These are phyloP conservation scores for Dothistroma septosporum DNA, from an alignment of 2,329 filamentous ascomycete species.

Conservation along the genomic window DNA sequence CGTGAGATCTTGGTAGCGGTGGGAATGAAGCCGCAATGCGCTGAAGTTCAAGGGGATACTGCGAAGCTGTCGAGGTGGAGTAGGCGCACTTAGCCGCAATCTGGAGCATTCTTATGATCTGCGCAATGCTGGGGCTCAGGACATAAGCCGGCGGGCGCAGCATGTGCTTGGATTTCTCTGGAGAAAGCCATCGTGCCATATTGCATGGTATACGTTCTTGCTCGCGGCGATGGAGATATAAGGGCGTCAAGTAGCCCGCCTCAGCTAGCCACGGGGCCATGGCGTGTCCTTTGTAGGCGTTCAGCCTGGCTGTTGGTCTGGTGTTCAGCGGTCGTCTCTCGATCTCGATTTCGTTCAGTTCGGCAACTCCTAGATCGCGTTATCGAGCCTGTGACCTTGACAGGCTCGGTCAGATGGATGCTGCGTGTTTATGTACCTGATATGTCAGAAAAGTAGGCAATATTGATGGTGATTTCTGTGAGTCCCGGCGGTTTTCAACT, in stretches of 20 bases:
- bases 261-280: constrained; percentile 6
- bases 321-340: constrained; percentile 3
- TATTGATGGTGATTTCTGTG: not conserved
- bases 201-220: constrained; percentile 9
- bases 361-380: not conserved
- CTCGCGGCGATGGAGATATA: constrained; percentile 7
- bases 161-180: not conserved
- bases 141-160: not conserved
- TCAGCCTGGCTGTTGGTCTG: constrained; percentile 1
- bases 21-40: not conserved
- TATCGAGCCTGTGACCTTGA: not conserved
- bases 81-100: constrained; percentile 3
- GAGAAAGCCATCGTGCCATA: constrained; percentile 7
- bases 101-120: not conserved
- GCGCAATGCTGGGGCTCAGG: not conserved
- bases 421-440: not conserved
- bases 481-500: not conserved
- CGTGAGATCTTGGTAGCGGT: not conserved
- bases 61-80: not conserved
- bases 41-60: not conserved
- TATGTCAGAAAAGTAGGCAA: not conserved
- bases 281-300: constrained; percentile 10
- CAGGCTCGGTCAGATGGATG: not conserved
- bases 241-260: constrained; percentile 9
- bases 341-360: constrained; percentile 4